Base-by-base conservation (phyloP, 805 yeast species). In the Ogataea allantospora region DNA sequence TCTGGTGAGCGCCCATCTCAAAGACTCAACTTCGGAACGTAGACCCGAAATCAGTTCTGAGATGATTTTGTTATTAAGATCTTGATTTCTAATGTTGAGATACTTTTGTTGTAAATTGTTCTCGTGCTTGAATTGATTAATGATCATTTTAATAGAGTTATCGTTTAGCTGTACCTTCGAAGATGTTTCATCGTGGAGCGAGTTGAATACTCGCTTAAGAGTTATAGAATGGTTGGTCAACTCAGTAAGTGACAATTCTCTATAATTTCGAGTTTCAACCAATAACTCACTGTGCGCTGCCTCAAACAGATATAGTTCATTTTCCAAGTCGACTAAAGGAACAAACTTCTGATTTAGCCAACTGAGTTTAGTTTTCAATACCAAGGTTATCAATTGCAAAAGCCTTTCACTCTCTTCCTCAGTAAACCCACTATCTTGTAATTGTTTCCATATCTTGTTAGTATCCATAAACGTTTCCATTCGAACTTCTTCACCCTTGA, bases 1-100 rank as follows among this genome's bases (percentile, higher is more conserved):
- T 40, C 96, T 71, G 2, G 96, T 88, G 30, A 91, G 78, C 54
- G 87, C 88, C 99, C 99, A 91, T 51, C 98, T 71, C 44, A 91
- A 70, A 42, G 81, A 78, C 62, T 91, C 99, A 40, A 88, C 85
- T 40, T 88, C 93, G 0, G 93, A 81, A 55, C 87, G 78, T 57
- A 88, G 75, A 6, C 86, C 93, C 22, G 93, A 80, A 44, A 80
- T 78, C 49, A 93, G 71, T 48, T 84, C 84, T 4, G 93, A 84
- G 16, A 85, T 77, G 42, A 91, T 89, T 49, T 87, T 80, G 62
- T 88, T 88, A 49, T 84, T 80, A 30, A 91, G 72, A 53, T 85
- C 95, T 54, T 87, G 95, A 37, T 88, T 78, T 45, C 75, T 73
- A 46, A 85, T 65, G 55, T 80, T 79, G 27, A 86, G 71, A 29